Conservation (phyloP, 768 basidiomycete species). For the Hemileccinum rubropunctum region DNA sequence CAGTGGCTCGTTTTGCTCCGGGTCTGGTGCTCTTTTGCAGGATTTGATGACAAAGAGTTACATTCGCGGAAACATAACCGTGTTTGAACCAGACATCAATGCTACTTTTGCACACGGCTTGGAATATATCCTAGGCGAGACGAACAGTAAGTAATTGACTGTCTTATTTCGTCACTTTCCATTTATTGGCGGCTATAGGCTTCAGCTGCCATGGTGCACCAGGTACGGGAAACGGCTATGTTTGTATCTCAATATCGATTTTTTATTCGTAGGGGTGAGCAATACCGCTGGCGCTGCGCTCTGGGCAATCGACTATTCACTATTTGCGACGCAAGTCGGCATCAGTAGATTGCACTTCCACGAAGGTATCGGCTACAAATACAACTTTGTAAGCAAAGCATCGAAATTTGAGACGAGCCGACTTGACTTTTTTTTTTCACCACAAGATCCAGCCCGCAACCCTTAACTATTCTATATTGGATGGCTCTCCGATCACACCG, state of each 20-base stretch:
- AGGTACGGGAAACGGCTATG: conserved; percentile 1
- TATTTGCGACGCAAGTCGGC: conserved; percentile 56
- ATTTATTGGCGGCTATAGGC: conserved; percentile 11
- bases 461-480: conserved; percentile 50
- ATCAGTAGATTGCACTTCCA: conserved; percentile 60
- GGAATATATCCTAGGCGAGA: conserved; percentile 61
- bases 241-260: not conserved
- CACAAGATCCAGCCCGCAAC: conserved; percentile 73
- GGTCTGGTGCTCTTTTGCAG: conserved; percentile 50
- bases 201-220: conserved; percentile 40
- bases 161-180: conserved; percentile 34
- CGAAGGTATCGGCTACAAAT: conserved; percentile 69
- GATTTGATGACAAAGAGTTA: conserved; percentile 65
- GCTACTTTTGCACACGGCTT: conserved; percentile 46
- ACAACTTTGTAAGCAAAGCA: conserved; percentile 56
- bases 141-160: conserved; percentile 46
- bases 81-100: conserved; percentile 51
- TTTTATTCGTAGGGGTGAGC: conserved; percentile 46
- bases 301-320: conserved; percentile 66
- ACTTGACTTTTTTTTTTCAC: too few species aligned
- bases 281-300: conserved; percentile 70
- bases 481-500: conserved; percentile 52
- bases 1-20: conserved; percentile 55
- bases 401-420: not conserved
- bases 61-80: conserved; percentile 54